Conservation (phyloP, 2,329 filamentous ascomycete genomes). For the Pseudopyricularia javanii region DNA sequence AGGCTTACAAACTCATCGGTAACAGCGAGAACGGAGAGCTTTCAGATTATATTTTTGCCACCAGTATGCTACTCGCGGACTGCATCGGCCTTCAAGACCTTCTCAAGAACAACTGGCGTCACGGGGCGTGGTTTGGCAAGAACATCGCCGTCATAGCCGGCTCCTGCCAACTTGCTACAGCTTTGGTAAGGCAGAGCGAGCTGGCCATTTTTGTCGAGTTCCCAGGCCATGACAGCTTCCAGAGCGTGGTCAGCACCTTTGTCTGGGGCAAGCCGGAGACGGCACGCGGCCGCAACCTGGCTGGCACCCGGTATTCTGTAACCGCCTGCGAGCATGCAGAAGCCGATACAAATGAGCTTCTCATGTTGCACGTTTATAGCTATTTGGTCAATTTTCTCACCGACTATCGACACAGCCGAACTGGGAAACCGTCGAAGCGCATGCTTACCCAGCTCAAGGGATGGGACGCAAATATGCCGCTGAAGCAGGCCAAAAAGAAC, state of each 20-base stretch:
- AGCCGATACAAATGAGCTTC: background rate
- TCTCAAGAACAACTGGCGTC: background rate
- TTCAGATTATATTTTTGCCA: background rate
- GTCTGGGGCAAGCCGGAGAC: background rate
- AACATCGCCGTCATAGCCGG: background rate
- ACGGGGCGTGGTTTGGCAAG: too few relatives aligned
- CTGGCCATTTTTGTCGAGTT: background rate
- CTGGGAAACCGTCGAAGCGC: constrained; percentile 30
- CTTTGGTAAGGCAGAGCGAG: background rate
- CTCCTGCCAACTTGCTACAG: background rate
- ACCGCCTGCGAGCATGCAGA: too few relatives aligned
- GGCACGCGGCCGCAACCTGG: background rate
- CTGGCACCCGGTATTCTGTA: too few relatives aligned
- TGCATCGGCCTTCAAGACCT: background rate
- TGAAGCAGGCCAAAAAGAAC: constrained; percentile 21
- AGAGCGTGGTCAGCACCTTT: background rate
- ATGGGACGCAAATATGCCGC: constrained; percentile 28
- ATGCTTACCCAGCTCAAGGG: constrained; percentile 23
- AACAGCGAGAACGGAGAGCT: background rate
- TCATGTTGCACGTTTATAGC: background rate
- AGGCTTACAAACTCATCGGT: background rate
- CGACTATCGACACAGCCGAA: constrained; percentile 30
- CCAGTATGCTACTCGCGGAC: background rate
- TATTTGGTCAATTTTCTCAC: constrained; percentile 8
- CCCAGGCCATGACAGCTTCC: background rate